Conservation (phyloP, 140 eudicot genomes). For the Stevia rebaudiana region DNA sequence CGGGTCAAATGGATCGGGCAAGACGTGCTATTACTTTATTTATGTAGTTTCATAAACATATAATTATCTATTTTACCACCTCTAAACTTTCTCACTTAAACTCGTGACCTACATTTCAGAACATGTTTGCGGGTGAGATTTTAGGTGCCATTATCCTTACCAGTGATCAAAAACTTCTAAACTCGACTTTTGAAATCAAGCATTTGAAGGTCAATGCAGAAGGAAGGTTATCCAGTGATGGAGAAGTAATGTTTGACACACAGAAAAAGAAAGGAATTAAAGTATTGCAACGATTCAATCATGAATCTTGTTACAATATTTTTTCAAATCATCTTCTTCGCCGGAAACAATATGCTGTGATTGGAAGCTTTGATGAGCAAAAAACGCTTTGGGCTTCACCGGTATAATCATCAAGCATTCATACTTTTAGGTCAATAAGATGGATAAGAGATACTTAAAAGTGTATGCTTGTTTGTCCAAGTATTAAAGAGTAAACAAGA, state of each 20-base stretch:
- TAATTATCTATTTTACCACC: background rate
- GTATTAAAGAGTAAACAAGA: too few relatives aligned
- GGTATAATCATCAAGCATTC: background rate
- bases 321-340: slow-evolving; percentile 37
- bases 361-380: slow-evolving; percentile 69
- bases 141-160: slow-evolving; percentile 57
- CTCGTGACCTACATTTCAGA: slow-evolving; percentile 33
- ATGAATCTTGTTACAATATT: slow-evolving; percentile 31
- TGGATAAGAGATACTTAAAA: background rate
- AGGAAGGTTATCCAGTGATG: slow-evolving; percentile 53
- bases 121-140: slow-evolving; percentile 67
- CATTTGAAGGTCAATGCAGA: slow-evolving; percentile 42
- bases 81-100: background rate
- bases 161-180: slow-evolving; percentile 32
- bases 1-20: too few relatives aligned
- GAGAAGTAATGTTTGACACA: slow-evolving; percentile 25
- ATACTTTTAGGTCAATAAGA: background rate
- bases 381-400: slow-evolving; percentile 44
- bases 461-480: background rate
- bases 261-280: slow-evolving; percentile 23
- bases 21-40: too few relatives aligned
- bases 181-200: slow-evolving; percentile 24
- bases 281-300: slow-evolving; percentile 42
- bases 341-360: slow-evolving; percentile 54
- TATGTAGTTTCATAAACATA: background rate